Conservation (phyloP, 495 filamentous ascomycete species). For the Pseudomonodictys pantanalensis region DNA sequence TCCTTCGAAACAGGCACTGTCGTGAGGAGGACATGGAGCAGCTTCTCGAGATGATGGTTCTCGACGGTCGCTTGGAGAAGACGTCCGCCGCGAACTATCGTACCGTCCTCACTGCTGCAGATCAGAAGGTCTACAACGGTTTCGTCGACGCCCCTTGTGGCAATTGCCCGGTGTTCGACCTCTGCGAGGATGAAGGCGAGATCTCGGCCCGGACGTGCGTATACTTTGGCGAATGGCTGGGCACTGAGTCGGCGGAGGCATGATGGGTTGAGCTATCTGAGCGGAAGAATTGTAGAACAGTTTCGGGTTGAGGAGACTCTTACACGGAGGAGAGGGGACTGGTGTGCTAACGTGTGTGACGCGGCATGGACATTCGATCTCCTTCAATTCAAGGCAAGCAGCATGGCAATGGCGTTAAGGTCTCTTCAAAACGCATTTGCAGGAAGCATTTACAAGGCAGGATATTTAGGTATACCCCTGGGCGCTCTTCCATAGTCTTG, state of each 20-base stretch:
- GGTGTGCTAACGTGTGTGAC: too few relatives aligned
- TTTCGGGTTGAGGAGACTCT: too few relatives aligned
- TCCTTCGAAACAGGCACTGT: constrained; percentile 62
- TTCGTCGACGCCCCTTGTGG: constrained; percentile 89
- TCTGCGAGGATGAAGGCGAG: constrained; percentile 83
- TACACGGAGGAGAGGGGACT: too few relatives aligned
- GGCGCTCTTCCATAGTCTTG: too few relatives aligned
- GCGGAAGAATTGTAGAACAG: constrained; percentile 1
- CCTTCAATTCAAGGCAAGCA: too few relatives aligned
- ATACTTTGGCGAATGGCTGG: constrained; percentile 83
- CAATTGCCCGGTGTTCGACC: constrained; percentile 85
- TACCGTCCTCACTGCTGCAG: not conserved
- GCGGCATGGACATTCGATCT: too few relatives aligned
- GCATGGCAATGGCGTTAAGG: not conserved
- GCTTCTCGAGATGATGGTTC: constrained; percentile 79
- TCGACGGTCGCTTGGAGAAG: constrained; percentile 70
- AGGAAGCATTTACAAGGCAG: too few relatives aligned
- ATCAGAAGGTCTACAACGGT: constrained; percentile 50
- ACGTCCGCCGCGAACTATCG: constrained; percentile 32
- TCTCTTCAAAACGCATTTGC: not conserved
- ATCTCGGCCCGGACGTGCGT: constrained; percentile 87
- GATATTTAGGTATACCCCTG: not conserved
- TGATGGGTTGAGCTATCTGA: not conserved
- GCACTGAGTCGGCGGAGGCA: constrained; percentile 3
- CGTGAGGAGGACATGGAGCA: constrained; percentile 71